These are phyloP conservation scores for Dysphania ambrosioides DNA, from an alignment of 148 eudicot genomes.

Conservation along the genomic window DNA sequence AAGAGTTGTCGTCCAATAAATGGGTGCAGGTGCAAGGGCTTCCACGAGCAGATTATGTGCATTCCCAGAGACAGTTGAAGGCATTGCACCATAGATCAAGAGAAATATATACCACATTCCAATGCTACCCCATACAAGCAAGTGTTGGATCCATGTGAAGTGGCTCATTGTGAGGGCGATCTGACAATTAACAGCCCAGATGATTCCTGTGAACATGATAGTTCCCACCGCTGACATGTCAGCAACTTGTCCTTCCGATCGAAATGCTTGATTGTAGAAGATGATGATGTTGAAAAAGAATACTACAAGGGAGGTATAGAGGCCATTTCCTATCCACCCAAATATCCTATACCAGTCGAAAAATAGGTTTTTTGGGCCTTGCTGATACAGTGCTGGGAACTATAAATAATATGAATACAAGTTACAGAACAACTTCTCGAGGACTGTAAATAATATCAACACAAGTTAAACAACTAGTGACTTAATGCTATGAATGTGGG, in stretches of 20 bases:
- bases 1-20: slow-evolving; percentile 66
- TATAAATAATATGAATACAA: slow-evolving; percentile 25
- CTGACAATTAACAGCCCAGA: slow-evolving; percentile 86
- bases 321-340: slow-evolving; percentile 87
- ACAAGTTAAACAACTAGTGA: neutral
- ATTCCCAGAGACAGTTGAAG: slow-evolving; percentile 36
- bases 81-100: slow-evolving; percentile 47
- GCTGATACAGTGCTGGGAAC: slow-evolving; percentile 92
- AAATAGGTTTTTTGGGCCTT: slow-evolving; percentile 82
- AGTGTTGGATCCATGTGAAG: slow-evolving; percentile 93
- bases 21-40: slow-evolving; percentile 72
- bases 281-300: slow-evolving; percentile 72
- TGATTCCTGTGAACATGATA: slow-evolving; percentile 74
- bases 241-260: slow-evolving; percentile 54
- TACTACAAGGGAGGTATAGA: slow-evolving; percentile 60
- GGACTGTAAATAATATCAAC: neutral
- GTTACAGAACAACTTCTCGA: neutral
- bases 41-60: slow-evolving; percentile 52
- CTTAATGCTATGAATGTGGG: neutral
- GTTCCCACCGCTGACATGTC: slow-evolving; percentile 76
- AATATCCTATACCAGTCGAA: slow-evolving; percentile 82
- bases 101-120: slow-evolving; percentile 73
- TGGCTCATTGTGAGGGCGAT: slow-evolving; percentile 86
- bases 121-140: slow-evolving; percentile 72
- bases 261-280: slow-evolving; percentile 67